Conservation (phyloP, 2,329 filamentous ascomycete species). For the Ascochyta fabae region DNA sequence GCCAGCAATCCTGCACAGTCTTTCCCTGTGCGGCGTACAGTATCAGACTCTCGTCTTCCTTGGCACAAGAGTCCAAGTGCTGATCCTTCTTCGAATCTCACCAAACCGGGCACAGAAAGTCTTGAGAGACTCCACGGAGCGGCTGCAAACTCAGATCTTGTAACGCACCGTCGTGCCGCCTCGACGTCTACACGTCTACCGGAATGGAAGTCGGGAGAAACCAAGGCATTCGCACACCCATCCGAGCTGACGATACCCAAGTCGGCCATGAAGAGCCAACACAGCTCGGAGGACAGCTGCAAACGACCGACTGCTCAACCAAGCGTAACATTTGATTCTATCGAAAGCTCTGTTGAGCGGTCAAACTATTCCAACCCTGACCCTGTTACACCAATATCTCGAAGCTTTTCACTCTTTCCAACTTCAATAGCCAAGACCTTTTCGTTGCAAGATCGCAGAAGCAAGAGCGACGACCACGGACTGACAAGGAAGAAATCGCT, state of each 20-base stretch:
- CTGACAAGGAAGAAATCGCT: constrained; percentile 6
- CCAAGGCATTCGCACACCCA: background rate
- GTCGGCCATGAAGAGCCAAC: background rate
- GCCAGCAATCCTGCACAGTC: background rate
- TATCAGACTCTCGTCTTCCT: constrained; percentile 8
- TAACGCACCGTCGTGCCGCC: constrained; percentile 2
- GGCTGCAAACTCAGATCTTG: background rate
- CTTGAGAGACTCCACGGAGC: background rate
- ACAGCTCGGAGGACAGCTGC: background rate
- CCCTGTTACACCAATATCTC: background rate
- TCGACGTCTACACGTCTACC: constrained; percentile 2
- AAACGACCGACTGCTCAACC: background rate
- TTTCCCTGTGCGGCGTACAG: constrained; percentile 4
- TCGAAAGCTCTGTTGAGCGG: background rate
- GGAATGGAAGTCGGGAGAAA: background rate
- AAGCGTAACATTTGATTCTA: constrained; percentile 7
- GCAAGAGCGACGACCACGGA: constrained; percentile 6
- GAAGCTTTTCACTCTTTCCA: background rate
- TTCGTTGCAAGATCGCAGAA: constrained; percentile 5
- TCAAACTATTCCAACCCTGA: constrained; percentile 1
- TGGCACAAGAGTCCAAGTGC: background rate
- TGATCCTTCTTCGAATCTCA: background rate
- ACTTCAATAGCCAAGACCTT: constrained; percentile 5
- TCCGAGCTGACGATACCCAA: background rate
- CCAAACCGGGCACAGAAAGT: background rate